Percentiles rank a stretch among this genome's conserved stretches.
phyloP scores from a whole-genome alignment of 768 basidiomycete genomes.

The Phanerochaete carnosa region DNA sequence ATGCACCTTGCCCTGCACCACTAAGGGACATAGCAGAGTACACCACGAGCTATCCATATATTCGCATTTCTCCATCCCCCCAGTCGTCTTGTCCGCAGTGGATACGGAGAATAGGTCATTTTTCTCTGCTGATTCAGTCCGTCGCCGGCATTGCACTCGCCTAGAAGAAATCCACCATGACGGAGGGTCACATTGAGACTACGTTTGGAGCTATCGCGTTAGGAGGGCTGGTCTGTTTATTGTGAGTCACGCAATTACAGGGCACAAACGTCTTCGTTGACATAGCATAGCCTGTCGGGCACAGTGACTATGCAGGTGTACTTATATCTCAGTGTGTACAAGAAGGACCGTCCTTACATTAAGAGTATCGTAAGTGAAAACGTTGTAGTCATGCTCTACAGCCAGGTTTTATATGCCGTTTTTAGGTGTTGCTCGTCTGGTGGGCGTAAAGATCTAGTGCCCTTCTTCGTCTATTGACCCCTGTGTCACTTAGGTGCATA shows the following conservation, averaged over 20 bases:
- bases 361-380: conserved; percentile 18
- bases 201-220: conserved; percentile 9
- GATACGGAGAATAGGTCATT: not conserved
- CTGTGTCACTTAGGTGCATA: conserved; percentile 10
- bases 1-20: not conserved
- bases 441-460: not conserved
- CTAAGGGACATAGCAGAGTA: not conserved
- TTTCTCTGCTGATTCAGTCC: not conserved
- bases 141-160: not conserved
- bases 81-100: not conserved
- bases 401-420: not conserved
- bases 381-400: not conserved
- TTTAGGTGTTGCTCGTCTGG: conserved; percentile 5
- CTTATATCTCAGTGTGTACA: conserved; percentile 20
- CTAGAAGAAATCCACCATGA: not conserved
- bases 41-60: not conserved
- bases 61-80: not conserved
- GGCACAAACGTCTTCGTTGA: not conserved
- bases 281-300: conserved; percentile 18
- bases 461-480: not conserved
- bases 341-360: conserved; percentile 12
- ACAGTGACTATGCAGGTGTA: conserved; percentile 22
- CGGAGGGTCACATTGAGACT: not conserved
- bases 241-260: conserved; percentile 9
- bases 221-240: conserved; percentile 21